phyloP scores from a whole-genome alignment of 192 early-diverging fungal genomes.

The Backusella macrospora region DNA sequence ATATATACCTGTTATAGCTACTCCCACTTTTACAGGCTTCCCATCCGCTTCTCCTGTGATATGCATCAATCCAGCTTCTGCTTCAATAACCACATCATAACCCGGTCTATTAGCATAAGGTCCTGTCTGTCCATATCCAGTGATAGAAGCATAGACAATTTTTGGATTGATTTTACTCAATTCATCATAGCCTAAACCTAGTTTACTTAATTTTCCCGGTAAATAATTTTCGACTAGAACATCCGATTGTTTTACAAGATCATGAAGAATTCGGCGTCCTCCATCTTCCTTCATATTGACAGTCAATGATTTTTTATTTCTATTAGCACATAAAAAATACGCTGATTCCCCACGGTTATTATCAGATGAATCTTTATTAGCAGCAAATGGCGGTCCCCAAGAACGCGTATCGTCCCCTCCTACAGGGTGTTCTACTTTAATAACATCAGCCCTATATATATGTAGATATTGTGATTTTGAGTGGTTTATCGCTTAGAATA shows the following conservation, averaged over 20 bases:
- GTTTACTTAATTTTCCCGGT: conserved; percentile 78
- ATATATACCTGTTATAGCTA: conserved; percentile 86
- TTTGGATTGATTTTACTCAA: conserved; percentile 69
- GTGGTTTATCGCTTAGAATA: not conserved
- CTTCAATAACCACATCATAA: conserved; percentile 89
- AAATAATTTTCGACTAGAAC: conserved; percentile 93
- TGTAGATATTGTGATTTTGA: not conserved
- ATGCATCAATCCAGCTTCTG: conserved; percentile 93
- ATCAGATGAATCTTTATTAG: conserved; percentile 39
- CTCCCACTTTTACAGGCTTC: conserved; percentile 91
- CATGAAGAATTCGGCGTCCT: conserved; percentile 68
- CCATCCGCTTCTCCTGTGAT: conserved; percentile 90
- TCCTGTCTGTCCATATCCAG: conserved; percentile 85
- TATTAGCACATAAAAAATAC: conserved; percentile 91
- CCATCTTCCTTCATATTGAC: conserved; percentile 75
- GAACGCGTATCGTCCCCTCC: conserved; percentile 87
- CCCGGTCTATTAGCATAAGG: conserved; percentile 79
- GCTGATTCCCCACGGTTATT: conserved; percentile 64
- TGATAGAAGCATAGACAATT: conserved; percentile 86
- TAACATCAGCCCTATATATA: conserved; percentile 71
- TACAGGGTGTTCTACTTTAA: conserved; percentile 87
- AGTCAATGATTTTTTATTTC: conserved; percentile 90
- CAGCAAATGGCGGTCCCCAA: conserved; percentile 77
- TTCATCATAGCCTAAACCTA: conserved; percentile 79
- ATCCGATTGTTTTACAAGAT: conserved; percentile 71